Evolutionary conservation across 2,329 filamentous ascomycete species (phyloP).

Genomic region (Penicillium sp.): DNA sequence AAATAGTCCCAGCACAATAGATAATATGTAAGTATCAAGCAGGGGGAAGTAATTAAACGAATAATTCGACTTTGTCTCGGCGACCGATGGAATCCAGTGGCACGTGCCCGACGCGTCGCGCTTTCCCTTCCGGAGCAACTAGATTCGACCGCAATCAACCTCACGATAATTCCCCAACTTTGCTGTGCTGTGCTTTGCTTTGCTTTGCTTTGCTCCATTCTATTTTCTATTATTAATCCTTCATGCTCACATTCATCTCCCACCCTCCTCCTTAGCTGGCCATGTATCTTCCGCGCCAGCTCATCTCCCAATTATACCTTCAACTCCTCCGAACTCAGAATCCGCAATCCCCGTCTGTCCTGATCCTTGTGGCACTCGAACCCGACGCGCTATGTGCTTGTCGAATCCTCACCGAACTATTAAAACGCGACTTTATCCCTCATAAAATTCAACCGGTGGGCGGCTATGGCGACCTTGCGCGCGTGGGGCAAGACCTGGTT

Average conservation of each 20-base stretch:
- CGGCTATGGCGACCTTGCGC: conserved; percentile 85
- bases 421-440: conserved; percentile 95
- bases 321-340: conserved; percentile 85
- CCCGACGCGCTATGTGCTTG: conserved; percentile 94
- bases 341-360: conserved; percentile 84
- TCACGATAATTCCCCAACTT: conserved; percentile 1
- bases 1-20: background rate
- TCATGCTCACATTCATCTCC: conserved; percentile 23
- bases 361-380: conserved; percentile 90
- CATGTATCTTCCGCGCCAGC: conserved; percentile 92
- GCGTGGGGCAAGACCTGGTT: conserved; percentile 75
- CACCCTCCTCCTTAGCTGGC: conserved; percentile 21
- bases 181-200: background rate
- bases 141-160: background rate
- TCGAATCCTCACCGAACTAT: conserved; percentile 85
- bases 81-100: conserved; percentile 25
- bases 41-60: conserved; percentile 7
- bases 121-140: conserved; percentile 10
- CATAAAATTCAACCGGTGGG: conserved; percentile 96
- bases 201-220: background rate
- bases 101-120: conserved; percentile 31
- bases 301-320: conserved; percentile 87
- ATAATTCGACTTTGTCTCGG: conserved; percentile 16
- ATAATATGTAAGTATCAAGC: background rate
- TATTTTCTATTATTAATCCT: conserved; percentile 19